phyloP scores from a whole-genome alignment of 305 asterid genomes.

The Solanum hybrid region DNA sequence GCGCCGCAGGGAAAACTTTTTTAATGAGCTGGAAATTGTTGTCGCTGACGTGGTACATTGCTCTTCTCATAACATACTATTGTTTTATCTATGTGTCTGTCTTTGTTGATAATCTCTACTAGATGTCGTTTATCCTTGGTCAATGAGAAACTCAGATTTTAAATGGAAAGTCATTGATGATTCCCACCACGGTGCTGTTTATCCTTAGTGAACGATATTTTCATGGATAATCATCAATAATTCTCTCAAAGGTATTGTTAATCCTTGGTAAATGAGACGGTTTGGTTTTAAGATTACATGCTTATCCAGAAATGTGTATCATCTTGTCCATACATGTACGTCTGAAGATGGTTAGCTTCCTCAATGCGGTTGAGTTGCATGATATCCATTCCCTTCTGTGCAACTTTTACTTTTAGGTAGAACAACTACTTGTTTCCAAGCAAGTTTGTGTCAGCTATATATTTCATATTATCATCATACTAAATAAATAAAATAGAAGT shows the following conservation, averaged over 20 bases:
- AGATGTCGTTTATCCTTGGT: not conserved
- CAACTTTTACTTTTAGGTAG: not conserved
- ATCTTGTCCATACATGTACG: not conserved
- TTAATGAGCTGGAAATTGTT: constrained; percentile 86
- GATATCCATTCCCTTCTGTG: not conserved
- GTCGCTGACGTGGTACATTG: constrained; percentile 85
- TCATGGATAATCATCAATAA: not conserved
- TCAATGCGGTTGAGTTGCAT: not conserved
- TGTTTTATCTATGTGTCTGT: not conserved
- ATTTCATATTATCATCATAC: not conserved
- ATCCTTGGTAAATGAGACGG: not conserved
- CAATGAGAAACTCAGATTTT: not conserved
- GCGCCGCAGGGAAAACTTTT: constrained; percentile 83
- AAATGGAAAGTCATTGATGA: not conserved
- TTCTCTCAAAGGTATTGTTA: not conserved
- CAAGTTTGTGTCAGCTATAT: not conserved
- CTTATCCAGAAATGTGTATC: constrained; percentile 1
- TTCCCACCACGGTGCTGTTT: not conserved
- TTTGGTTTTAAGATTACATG: not conserved
- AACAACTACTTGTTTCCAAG: not conserved
- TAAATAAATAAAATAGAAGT: not conserved
- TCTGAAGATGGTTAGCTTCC: not conserved
- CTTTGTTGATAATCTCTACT: not conserved
- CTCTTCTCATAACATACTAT: not conserved
- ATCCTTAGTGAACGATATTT: not conserved